Conservation (phyloP, 192 early-diverging fungal species). For the Backusella luteola region DNA sequence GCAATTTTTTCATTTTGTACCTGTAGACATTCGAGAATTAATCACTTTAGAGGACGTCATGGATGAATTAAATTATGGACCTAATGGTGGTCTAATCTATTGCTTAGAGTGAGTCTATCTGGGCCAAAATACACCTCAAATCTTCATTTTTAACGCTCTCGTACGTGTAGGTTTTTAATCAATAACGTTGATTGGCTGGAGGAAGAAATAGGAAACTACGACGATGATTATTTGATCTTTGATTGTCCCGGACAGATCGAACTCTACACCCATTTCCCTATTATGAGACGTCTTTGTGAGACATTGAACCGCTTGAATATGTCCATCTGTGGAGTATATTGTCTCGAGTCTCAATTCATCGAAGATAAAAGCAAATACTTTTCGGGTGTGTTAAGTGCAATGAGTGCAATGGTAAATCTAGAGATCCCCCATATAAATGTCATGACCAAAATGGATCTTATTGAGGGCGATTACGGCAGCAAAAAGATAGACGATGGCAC, state of each 20-base stretch:
- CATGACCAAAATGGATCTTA: constrained; percentile 95
- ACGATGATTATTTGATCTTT: constrained; percentile 96
- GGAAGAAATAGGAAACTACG: constrained; percentile 86
- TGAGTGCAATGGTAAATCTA: constrained; percentile 92
- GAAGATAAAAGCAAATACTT: constrained; percentile 97
- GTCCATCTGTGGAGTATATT: constrained; percentile 89
- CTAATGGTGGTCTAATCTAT: constrained; percentile 96
- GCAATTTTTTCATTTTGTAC: background rate
- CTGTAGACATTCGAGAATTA: constrained; percentile 86
- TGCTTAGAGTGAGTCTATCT: constrained; percentile 78
- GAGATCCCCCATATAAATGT: constrained; percentile 99
- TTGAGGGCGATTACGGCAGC: constrained; percentile 45
- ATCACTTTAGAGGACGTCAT: constrained; percentile 98
- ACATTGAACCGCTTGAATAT: constrained; percentile 71
- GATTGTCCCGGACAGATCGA: constrained; percentile 99
- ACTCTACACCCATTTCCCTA: constrained; percentile 96
- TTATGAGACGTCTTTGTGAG: constrained; percentile 84
- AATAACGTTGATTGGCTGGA: constrained; percentile 98
- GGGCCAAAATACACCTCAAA: background rate
- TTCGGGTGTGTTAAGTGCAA: constrained; percentile 93
- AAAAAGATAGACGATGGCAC: constrained; percentile 29
- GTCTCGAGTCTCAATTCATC: constrained; percentile 92
- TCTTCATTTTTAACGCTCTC: background rate
- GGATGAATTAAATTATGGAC: constrained; percentile 95
- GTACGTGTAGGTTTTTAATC: constrained; percentile 64